Evolutionary conservation across 2,329 filamentous ascomycete species (phyloP), one percentile per base, ranked within the genome.

Genomic region (Aureobasidium subglaciale): DNA sequence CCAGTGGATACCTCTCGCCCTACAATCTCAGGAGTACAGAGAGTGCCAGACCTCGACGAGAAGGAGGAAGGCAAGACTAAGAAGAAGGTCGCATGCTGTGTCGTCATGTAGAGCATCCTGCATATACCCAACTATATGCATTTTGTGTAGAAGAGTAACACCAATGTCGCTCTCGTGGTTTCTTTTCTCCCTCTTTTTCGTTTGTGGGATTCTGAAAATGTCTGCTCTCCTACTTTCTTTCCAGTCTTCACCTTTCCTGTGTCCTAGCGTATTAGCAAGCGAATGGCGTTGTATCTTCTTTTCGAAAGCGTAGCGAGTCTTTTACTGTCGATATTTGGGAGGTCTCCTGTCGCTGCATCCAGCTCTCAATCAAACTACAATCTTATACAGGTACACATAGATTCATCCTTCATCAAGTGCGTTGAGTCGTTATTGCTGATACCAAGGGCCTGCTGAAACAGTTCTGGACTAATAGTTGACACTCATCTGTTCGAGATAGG

Each of bases 41-140:
- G 77, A 59, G 67, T 82, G 22, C 79, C 80, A 41, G 76, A 83
- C 46, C 74, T 78, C 4, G 74, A 74, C 10, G 78, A 82, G 58
- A 77, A 81, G 54, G 68, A 74, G 54, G 72, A 73, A 59, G 71
- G 78, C 62, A 73, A 77, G 63, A 77, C 82, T 63, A 77, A 82
- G 63, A 80, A 77, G 60, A 79, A 82, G 10, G 86, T 85, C 62
- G 83, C 81, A 57, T 87, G 86, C 70, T 90, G 87, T 70, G 75
- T 88, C 59, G 79, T 91, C 62, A 90, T 90, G 87, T 90, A 76
- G 81, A 61, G 37, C 3, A 35, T 8, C 16, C 30, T 52, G 48
- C 48, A 49, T 42, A 56, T 30, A 48, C 34, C 22, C 24, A 48
- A 48, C 30, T 30, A 35, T 30, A 15, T 20, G 30, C 43, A 35